Evolutionary conservation across 2,329 filamentous ascomycete species (phyloP).

Genomic region (Lachnellula subtilissima): DNA sequence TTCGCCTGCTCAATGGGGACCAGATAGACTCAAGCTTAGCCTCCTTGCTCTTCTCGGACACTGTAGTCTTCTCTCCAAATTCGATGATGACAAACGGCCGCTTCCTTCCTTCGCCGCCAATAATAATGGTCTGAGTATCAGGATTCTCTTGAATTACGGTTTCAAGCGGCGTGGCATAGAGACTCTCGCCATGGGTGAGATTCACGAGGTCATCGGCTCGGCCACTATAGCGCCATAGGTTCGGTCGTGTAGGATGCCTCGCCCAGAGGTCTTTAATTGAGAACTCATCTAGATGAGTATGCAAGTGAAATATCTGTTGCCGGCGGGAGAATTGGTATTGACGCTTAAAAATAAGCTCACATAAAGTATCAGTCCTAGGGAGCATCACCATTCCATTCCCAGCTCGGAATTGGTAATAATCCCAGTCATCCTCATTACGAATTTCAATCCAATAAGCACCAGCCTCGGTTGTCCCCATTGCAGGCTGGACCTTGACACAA

Average conservation of each 20-base stretch:
- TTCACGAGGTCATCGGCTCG: slow-evolving; percentile 1
- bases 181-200: neutral
- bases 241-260: neutral
- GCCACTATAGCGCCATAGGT: neutral
- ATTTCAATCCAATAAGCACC: neutral
- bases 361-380: neutral
- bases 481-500: neutral
- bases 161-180: neutral
- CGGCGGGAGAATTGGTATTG: neutral
- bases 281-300: neutral
- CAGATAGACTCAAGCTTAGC: neutral
- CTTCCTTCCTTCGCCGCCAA: neutral
- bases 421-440: neutral
- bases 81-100: neutral
- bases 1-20: slow-evolving; percentile 30
- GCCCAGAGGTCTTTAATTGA: neutral
- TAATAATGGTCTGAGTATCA: neutral
- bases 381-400: neutral
- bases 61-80: neutral
- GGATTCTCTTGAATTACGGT: neutral
- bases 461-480: slow-evolving; percentile 1
- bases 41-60: neutral
- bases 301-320: neutral
- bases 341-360: neutral
- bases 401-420: slow-evolving; percentile 2